Conservation (phyloP, 495 filamentous ascomycete species). For the Penicillium cataractarum region DNA sequence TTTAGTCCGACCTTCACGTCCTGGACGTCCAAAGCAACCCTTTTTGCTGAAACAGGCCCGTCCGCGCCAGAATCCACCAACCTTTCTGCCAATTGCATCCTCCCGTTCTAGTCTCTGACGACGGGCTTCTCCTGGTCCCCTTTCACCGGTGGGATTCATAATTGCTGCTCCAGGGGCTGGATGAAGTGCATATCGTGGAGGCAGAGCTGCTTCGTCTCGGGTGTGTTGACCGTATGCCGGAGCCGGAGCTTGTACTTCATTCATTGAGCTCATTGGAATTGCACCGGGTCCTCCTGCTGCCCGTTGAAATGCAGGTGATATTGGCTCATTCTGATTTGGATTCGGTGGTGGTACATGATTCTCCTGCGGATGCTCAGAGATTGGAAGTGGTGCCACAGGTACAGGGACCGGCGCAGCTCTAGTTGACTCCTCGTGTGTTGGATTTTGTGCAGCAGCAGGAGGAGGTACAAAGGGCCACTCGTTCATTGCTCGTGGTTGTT, state of each 20-base stretch:
- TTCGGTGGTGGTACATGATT: not conserved
- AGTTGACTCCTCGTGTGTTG: not conserved
- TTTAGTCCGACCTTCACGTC: conserved; percentile 64
- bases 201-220: conserved; percentile 25
- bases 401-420: not conserved
- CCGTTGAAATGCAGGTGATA: conserved; percentile 46
- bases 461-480: not conserved
- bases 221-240: conserved; percentile 36
- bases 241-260: conserved; percentile 45
- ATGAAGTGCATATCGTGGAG: conserved; percentile 30
- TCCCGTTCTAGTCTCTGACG: conserved; percentile 65
- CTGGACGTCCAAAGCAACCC: conserved; percentile 63
- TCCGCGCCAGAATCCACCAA: conserved; percentile 63
- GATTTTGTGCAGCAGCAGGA: not conserved
- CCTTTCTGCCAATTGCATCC: conserved; percentile 57
- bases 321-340: conserved; percentile 20
- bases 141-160: conserved; percentile 34
- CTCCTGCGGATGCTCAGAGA: not conserved
- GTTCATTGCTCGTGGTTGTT: not conserved
- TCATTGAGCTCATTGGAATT: conserved; percentile 52
- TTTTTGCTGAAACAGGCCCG: conserved; percentile 60
- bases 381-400: not conserved
- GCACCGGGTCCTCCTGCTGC: conserved; percentile 45
- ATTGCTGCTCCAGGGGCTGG: conserved; percentile 27
- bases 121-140: conserved; percentile 52